Conservation (phyloP, 176 grass and related monocot species). For the Tillandsia fasciculata region DNA sequence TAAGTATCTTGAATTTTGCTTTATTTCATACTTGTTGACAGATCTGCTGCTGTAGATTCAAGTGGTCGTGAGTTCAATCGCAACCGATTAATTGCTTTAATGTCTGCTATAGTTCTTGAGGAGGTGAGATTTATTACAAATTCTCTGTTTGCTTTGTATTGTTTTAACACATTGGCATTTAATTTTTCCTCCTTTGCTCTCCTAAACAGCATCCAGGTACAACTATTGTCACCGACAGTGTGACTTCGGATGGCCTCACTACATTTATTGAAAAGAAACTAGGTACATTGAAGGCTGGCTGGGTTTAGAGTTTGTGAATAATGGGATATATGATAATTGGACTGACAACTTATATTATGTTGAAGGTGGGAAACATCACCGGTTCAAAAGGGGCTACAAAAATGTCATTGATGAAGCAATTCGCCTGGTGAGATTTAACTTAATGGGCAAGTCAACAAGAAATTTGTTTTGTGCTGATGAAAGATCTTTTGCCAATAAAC, state of each 20-base stretch:
- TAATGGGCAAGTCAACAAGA: background rate
- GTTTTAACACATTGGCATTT: background rate
- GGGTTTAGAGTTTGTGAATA: slow-evolving; percentile 15
- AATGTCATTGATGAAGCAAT: slow-evolving; percentile 99
- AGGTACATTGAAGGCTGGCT: slow-evolving; percentile 31
- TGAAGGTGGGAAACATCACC: slow-evolving; percentile 91
- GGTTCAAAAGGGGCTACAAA: slow-evolving; percentile 95
- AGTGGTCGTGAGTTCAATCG: slow-evolving; percentile 74
- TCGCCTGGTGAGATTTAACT: slow-evolving; percentile 57
- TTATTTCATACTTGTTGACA: slow-evolving; percentile 30
- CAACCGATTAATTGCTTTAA: slow-evolving; percentile 85
- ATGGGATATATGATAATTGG: background rate
- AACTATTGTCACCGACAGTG: slow-evolving; percentile 90
- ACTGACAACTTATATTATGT: slow-evolving; percentile 21
- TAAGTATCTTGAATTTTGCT: background rate
- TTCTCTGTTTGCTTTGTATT: background rate
- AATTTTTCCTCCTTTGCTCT: slow-evolving; percentile 17
- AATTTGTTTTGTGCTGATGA: background rate
- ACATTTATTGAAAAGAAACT: slow-evolving; percentile 92
- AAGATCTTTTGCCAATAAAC: background rate
- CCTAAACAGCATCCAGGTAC: slow-evolving; percentile 74
- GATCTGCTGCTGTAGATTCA: slow-evolving; percentile 90
- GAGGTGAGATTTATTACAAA: slow-evolving; percentile 46
- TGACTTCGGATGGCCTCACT: slow-evolving; percentile 93
- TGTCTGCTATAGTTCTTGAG: slow-evolving; percentile 90